phyloP scores from a whole-genome alignment of 805 yeast species.

The Saccharomycopsis guyanensis region DNA sequence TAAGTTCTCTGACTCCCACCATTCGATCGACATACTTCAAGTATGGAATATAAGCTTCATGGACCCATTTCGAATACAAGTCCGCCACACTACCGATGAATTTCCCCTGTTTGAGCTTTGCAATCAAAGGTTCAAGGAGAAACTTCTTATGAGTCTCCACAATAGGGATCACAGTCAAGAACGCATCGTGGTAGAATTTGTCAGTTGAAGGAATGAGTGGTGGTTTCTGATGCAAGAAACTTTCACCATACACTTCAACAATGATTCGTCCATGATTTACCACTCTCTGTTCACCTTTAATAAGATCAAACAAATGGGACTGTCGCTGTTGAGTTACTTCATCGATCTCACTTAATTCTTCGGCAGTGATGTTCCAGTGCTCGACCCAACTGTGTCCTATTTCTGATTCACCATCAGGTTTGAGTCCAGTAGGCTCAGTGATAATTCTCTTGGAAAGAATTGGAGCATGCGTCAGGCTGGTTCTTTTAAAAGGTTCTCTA shows the following conservation, averaged over 20 bases:
- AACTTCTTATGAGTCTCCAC: slow-evolving; percentile 46
- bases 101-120: slow-evolving; percentile 57
- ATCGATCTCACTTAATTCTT: slow-evolving; percentile 44
- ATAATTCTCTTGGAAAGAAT: slow-evolving; percentile 31
- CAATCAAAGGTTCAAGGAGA: slow-evolving; percentile 50
- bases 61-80: slow-evolving; percentile 58
- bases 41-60: slow-evolving; percentile 46
- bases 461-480: slow-evolving; percentile 4
- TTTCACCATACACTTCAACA: slow-evolving; percentile 46
- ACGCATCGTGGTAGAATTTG: slow-evolving; percentile 53
- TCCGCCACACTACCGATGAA: slow-evolving; percentile 58
- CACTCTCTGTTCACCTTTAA: slow-evolving; percentile 63
- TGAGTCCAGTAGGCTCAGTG: slow-evolving; percentile 34
- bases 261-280: slow-evolving; percentile 61
- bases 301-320: slow-evolving; percentile 67
- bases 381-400: slow-evolving; percentile 51
- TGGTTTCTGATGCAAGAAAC: slow-evolving; percentile 33
- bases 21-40: slow-evolving; percentile 51
- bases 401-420: slow-evolving; percentile 29
- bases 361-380: slow-evolving; percentile 55
- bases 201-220: slow-evolving; percentile 41
- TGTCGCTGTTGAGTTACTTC: slow-evolving; percentile 54
- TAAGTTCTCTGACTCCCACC: slow-evolving; percentile 52
- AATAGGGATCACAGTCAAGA: slow-evolving; percentile 48
- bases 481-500: slow-evolving; percentile 12